phyloP scores from a whole-genome alignment of 1,284 basidiomycete species.

The Malassezia vespertilionis region DNA sequence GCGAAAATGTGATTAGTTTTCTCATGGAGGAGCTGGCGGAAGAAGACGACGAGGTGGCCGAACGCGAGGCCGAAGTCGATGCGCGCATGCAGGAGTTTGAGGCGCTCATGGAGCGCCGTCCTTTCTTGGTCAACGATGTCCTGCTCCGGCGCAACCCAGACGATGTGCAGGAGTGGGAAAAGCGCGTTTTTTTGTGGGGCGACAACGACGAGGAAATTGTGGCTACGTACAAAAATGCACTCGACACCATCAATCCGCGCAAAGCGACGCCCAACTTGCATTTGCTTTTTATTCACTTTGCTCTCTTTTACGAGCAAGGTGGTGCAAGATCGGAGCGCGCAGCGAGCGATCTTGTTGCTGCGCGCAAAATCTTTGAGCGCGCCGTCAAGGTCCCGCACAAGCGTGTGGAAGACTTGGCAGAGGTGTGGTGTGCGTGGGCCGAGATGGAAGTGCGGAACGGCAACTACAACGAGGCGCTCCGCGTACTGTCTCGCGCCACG shows the following conservation, averaged over 20 bases:
- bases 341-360: conserved; percentile 69
- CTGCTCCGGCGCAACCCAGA: conserved; percentile 85
- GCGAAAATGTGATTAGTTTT: conserved; percentile 77
- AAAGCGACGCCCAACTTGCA: conserved; percentile 86
- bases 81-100: conserved; percentile 84
- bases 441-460: conserved; percentile 94
- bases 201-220: conserved; percentile 88
- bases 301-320: conserved; percentile 93
- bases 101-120: conserved; percentile 82
- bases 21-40: conserved; percentile 74
- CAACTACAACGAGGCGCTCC: conserved; percentile 87
- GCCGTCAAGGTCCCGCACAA: conserved; percentile 83
- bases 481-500: conserved; percentile 89
- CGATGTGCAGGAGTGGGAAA: conserved; percentile 99
- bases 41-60: conserved; percentile 40
- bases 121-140: conserved; percentile 94
- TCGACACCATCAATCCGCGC: conserved; percentile 77
- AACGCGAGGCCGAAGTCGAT: conserved; percentile 78
- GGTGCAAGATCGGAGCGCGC: conserved; percentile 54
- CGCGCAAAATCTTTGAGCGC: conserved; percentile 83
- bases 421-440: conserved; percentile 98
- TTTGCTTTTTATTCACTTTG: conserved; percentile 84
- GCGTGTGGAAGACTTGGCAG: conserved; percentile 91
- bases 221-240: conserved; percentile 77
- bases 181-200: conserved; percentile 83